phyloP scores from a whole-genome alignment of 73 alveolate species.

The Tetrahymena elliotti region DNA sequence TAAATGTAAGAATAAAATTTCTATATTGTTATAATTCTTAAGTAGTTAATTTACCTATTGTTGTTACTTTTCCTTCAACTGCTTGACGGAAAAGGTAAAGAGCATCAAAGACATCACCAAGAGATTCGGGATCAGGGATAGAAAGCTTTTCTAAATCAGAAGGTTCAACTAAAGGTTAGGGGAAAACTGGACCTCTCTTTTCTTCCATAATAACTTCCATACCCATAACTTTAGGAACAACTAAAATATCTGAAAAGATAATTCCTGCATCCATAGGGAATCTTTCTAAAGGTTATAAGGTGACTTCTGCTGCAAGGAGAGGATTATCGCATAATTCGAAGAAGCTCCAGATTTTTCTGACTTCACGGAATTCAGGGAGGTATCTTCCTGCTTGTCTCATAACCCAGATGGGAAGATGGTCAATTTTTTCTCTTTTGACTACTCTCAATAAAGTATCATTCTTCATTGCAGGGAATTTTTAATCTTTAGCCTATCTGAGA shows the following conservation, averaged over 20 bases:
- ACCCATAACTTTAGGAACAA: slow-evolving; percentile 67
- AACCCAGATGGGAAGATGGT: slow-evolving; percentile 47
- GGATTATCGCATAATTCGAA: slow-evolving; percentile 61
- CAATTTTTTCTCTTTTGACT: neutral
- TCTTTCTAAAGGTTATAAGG: slow-evolving; percentile 55
- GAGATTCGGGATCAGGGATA: slow-evolving; percentile 42
- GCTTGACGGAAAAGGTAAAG: slow-evolving; percentile 51
- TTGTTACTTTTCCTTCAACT: slow-evolving; percentile 51
- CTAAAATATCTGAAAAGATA: slow-evolving; percentile 64
- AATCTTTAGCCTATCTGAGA: neutral
- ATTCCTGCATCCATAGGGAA: slow-evolving; percentile 65
- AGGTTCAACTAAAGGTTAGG: slow-evolving; percentile 47
- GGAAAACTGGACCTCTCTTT: slow-evolving; percentile 58
- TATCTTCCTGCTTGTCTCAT: slow-evolving; percentile 73
- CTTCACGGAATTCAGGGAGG: slow-evolving; percentile 46
- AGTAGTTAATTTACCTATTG: neutral
- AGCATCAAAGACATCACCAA: slow-evolving; percentile 56
- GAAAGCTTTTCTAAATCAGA: slow-evolving; percentile 36
- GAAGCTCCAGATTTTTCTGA: slow-evolving; percentile 35
- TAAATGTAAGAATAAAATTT: too few relatives aligned
- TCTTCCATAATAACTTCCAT: slow-evolving; percentile 58
- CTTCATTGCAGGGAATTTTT: neutral
- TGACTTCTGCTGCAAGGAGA: slow-evolving; percentile 58
- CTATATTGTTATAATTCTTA: too few relatives aligned
- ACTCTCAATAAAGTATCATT: neutral